Base-by-base conservation (phyloP, 1,284 basidiomycete species). In the Flammula alnicola region DNA sequence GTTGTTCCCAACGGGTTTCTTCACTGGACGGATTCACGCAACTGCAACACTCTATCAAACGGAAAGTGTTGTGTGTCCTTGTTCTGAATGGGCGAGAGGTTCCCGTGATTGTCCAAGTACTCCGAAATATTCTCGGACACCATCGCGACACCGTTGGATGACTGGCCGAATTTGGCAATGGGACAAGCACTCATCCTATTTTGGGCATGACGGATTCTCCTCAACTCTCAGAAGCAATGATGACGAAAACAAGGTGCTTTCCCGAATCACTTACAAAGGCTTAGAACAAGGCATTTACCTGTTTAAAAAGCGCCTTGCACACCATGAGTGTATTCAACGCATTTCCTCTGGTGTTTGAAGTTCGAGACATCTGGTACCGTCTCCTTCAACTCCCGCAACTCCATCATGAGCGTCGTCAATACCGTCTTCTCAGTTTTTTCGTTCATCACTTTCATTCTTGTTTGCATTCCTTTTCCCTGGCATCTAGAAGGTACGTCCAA, bases 401-500 rank as follows among this genome's bases (percentile, higher is more conserved):
- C 29, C 47, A 45, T 23, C 47, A 62, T 60, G 58, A 54, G 40
- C 30, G 33, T 48, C 39, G 37, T 49, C 35, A 71, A 73, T 49
- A 65, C 60, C 46, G 59, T 70, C 6, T 83, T 78, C 55, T 61
- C 83, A 10, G 65, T 76, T 7, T 66, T 78, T 41, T 64, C 77
- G 35, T 75, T 80, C 61, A 57, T 75, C 38, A 70, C 69, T 20
- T 71, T 75, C 57, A 26, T 78, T 44, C 57, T 79, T 19, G 68
- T 69, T 5, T 63, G 73, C 35, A 66, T 79, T 37, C 80, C 80
- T 45, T 68, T 82, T 7, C 73, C 78, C 3, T 80, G 78, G 78
- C 79, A 81, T 58, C 47, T 79, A 4, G 67, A 80, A 64, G 68
- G 70, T 71, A 45, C 20, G 54, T 49, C 16, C 22, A 7, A 6